Evolutionary conservation across 768 basidiomycete species (phyloP).

Genomic region (Lentinula sp.): DNA sequence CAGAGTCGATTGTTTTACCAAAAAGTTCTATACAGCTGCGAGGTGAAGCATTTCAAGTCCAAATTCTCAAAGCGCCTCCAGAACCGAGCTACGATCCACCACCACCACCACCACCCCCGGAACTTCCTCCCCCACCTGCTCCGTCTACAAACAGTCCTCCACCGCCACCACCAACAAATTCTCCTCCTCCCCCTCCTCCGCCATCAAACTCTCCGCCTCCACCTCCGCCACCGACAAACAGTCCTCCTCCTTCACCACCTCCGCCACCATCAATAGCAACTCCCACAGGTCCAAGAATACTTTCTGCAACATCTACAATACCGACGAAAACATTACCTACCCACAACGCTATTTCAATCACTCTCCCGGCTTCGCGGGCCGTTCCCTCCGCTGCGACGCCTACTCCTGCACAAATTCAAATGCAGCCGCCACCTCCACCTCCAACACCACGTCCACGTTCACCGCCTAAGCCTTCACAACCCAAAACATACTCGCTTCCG

Average conservation of each 20-base stretch:
- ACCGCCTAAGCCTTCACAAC: slow-evolving; percentile 6
- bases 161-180: slow-evolving; percentile 4
- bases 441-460: not conserved
- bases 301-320: not conserved
- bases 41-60: slow-evolving; percentile 1
- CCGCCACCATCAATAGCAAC: slow-evolving; percentile 18
- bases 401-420: not conserved
- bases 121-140: slow-evolving; percentile 21
- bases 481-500: slow-evolving; percentile 24
- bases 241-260: slow-evolving; percentile 23
- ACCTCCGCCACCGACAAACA: slow-evolving; percentile 17
- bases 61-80: slow-evolving; percentile 12
- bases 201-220: slow-evolving; percentile 10
- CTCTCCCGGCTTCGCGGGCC: not conserved
- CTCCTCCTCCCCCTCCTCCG: slow-evolving; percentile 8
- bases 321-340: not conserved
- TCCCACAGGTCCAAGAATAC: not conserved
- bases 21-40: not conserved
- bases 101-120: slow-evolving; percentile 19
- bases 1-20: not conserved
- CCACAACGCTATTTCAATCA: slow-evolving; percentile 4
- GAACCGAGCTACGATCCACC: slow-evolving; percentile 18
- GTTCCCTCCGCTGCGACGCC: not conserved
- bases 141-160: slow-evolving; percentile 13
- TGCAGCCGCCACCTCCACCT: not conserved